These are phyloP conservation scores for Fomitopsis pinicola DNA, from an alignment of 1,284 basidiomycete genomes.

Conservation along the genomic window DNA sequence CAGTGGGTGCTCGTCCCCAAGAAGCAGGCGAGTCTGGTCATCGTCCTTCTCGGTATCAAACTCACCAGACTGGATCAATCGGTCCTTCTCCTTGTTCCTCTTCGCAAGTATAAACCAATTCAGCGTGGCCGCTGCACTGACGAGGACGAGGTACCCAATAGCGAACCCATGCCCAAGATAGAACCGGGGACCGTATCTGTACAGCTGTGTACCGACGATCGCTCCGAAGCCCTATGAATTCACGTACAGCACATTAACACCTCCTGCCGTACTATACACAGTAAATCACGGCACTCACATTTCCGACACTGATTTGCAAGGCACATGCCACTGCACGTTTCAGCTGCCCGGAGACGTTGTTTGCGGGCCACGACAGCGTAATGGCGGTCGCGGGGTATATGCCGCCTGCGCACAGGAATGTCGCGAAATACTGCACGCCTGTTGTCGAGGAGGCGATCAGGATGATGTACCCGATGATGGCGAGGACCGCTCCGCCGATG, in stretches of 20 bases:
- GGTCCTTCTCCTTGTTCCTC: constrained; percentile 9
- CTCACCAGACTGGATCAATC: neutral
- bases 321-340: constrained; percentile 64
- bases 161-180: constrained; percentile 10
- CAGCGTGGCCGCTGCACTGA: constrained; percentile 1
- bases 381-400: constrained; percentile 37
- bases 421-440: constrained; percentile 10
- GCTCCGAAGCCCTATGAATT: constrained; percentile 5
- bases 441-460: constrained; percentile 43
- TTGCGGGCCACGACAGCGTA: constrained; percentile 59
- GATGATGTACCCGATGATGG: constrained; percentile 62
- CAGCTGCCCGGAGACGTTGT: constrained; percentile 70
- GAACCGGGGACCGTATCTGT: constrained; percentile 7
- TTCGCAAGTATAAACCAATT: constrained; percentile 7
- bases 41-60: neutral
- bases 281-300: constrained; percentile 18
- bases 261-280: too few species aligned
- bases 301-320: constrained; percentile 66
- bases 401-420: constrained; percentile 23
- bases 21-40: constrained; percentile 1
- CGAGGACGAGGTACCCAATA: constrained; percentile 7
- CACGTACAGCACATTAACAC: neutral
- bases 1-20: constrained; percentile 8
- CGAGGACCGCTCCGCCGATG: constrained; percentile 46
- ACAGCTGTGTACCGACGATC: constrained; percentile 11